phyloP scores from a whole-genome alignment of 305 asterid genomes.

The Ilex paraguariensis region DNA sequence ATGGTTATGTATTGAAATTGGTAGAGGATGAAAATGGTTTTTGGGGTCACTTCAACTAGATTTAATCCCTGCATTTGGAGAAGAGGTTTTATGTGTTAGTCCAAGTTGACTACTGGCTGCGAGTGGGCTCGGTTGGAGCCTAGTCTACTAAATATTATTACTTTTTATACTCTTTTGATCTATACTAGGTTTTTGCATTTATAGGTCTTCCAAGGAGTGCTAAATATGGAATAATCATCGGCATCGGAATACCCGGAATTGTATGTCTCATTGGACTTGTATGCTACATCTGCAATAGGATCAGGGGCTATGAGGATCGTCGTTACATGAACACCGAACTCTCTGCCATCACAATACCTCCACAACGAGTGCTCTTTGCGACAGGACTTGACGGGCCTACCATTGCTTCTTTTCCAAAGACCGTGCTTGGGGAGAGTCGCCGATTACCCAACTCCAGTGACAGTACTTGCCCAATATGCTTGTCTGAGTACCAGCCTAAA shows the following conservation, averaged over 20 bases:
- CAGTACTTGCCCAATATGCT: conserved; percentile 53
- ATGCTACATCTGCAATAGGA: conserved; percentile 33
- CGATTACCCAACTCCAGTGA: conserved; percentile 51
- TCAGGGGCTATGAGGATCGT: conserved; percentile 16
- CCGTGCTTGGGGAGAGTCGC: conserved; percentile 59
- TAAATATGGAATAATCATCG: conserved; percentile 46
- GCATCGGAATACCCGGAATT: conserved; percentile 57
- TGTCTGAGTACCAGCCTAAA: conserved; percentile 50
- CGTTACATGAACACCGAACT: conserved; percentile 18
- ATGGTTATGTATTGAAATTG: no score
- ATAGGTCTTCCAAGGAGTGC: conserved; percentile 59
- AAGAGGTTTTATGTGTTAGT: no score
- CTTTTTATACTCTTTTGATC: no score
- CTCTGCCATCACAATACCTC: conserved; percentile 14
- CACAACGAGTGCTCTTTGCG: not conserved
- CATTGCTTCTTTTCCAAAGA: conserved; percentile 58
- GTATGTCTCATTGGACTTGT: conserved; percentile 38
- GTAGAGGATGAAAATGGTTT: no score
- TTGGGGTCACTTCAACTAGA: no score
- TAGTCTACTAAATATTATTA: no score
- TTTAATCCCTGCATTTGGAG: no score
- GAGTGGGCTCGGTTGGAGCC: no score
- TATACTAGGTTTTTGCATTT: not conserved
- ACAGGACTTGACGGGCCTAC: conserved; percentile 26
- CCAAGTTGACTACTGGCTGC: no score